phyloP scores from a whole-genome alignment of 495 filamentous ascomycete species.

The Trypethelium eluteriae region DNA sequence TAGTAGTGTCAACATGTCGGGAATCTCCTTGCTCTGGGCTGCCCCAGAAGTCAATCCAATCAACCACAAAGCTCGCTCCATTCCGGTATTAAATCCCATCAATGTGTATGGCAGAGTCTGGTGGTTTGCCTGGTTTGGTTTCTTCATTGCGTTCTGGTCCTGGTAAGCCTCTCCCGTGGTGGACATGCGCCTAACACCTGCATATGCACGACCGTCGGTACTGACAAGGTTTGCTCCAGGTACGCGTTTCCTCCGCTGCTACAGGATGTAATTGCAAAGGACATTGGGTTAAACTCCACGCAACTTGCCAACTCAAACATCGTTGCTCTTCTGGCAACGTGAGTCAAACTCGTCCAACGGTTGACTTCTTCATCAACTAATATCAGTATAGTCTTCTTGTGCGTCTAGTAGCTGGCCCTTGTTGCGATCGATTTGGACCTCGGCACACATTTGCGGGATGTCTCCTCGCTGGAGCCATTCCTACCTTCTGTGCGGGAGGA shows the following conservation, averaged over 20 bases:
- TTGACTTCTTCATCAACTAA: not conserved
- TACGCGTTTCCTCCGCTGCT: conserved; percentile 39
- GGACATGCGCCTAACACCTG: not conserved
- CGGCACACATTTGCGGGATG: conserved; percentile 70
- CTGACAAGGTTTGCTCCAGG: conserved; percentile 18
- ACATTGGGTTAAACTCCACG: conserved; percentile 61
- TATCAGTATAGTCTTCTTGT: conserved; percentile 55
- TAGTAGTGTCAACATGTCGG: conserved; percentile 18
- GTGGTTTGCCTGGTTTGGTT: conserved; percentile 91
- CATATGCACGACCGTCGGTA: not conserved
- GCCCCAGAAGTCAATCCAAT: conserved; percentile 38
- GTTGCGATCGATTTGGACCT: conserved; percentile 79
- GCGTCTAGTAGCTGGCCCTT: conserved; percentile 71
- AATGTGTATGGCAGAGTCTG: conserved; percentile 82
- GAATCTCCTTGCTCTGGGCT: conserved; percentile 25
- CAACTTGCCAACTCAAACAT: conserved; percentile 90
- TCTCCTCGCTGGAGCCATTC: conserved; percentile 68
- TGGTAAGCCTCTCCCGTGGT: conserved; percentile 49
- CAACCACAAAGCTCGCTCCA: conserved; percentile 54
- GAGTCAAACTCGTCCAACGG: conserved; percentile 32
- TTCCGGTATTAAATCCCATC: conserved; percentile 73
- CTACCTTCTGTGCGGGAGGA: conserved; percentile 74
- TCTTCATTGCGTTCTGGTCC: conserved; percentile 91
- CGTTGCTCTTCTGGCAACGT: conserved; percentile 79
- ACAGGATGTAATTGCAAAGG: conserved; percentile 41